Evolutionary conservation across 2,329 filamentous ascomycete genomes (phyloP), one percentile per base, ranked within the genome.

Genomic region (Aspergillus spinulosporus): DNA sequence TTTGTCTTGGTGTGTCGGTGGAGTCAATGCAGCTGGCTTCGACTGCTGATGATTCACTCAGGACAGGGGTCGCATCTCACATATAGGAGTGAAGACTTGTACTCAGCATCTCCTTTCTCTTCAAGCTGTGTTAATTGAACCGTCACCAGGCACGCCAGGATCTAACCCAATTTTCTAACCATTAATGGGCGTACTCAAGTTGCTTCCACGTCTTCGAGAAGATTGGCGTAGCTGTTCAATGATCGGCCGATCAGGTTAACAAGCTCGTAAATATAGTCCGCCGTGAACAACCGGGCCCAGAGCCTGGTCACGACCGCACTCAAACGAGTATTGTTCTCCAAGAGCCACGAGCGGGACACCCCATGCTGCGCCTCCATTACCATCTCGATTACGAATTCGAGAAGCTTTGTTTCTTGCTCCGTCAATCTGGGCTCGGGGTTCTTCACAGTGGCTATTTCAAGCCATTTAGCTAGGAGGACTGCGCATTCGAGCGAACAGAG

Each of bases 401-500:
- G 57, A 2, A 73, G 55, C 4, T 68, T 67, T 2, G 32, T 62
- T 51, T 73, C 71, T 43, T 73, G 70, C 43, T 72, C 69, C 3
- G 68, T 68, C 39, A 73, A 40, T 5, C 37, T 37, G 0, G 70
- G 69, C 2, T 62, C 54, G 0, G 67, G 68, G 36, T 65, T 52
- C 0, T 57, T 42, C 0, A 66, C 65, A 0, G 69, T 72, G 3
- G 67, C 68, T 3, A 63, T 67, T 21, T 73, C 69, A 1, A 73
- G 65, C 70, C 71, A 73, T 46, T 83, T 84, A 11, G 79, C 80
- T 0, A 84, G 66, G 2, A 84, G 67, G 0, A 84, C 76, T 0
- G 80, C 80, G 15, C 81, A 83, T 61, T 84, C 82, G 0, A 84
- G 71, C 1, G 78, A 79, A 3, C 79, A 82, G 0, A 84, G 71